Evolutionary conservation across 2,329 filamentous ascomycete species (phyloP), one percentile per base, ranked within the genome.

Genomic region (Paraphoma sp.): DNA sequence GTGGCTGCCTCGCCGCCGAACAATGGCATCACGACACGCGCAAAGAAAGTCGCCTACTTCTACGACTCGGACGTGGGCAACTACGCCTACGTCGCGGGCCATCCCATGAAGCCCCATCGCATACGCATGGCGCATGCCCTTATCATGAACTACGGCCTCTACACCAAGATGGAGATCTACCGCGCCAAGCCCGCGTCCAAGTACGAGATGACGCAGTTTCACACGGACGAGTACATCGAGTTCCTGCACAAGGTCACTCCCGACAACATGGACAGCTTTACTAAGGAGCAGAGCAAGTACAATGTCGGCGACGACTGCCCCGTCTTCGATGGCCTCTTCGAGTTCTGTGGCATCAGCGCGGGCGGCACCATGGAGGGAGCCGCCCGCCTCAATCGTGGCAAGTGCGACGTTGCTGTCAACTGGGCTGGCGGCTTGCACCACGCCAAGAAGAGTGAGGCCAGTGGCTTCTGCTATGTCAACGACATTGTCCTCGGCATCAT

Each of bases 61-160:
- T 98, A 98, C 84, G 94, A 98, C 75, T 96, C 92, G 3, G 94
- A 98, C 80, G 95, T 98, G 74, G 94, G 94, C 64, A 98, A 98
- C 79, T 98, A 97, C 82, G 93, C 94, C 75, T 98, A 98, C 74
- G 92, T 96, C 55, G 83, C 86, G 11, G 85, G 84, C n/a, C 86
- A 84, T 77, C 86, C 87, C 33, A 89, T 89, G 86, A 88, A 88
- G 76, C 86, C 86, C 38, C 85, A 86, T 71, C 81, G 87, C 62
- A 89, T 90, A 78, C 82, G 88, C 65, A 87, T 90, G 83, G 86
- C 79, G 36, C 79, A 82, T 64, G 82, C 87, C 62, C 76, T 90
- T 71, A 87, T 89, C 62, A 89, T 90, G 87, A 89, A 89, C 74
- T 89, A 89, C 72, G 86, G 86, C 48, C 79, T 89, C n/a, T 89